Base-by-base conservation (phyloP, 2,329 filamentous ascomycete species). In the Anisogramma anomala region DNA sequence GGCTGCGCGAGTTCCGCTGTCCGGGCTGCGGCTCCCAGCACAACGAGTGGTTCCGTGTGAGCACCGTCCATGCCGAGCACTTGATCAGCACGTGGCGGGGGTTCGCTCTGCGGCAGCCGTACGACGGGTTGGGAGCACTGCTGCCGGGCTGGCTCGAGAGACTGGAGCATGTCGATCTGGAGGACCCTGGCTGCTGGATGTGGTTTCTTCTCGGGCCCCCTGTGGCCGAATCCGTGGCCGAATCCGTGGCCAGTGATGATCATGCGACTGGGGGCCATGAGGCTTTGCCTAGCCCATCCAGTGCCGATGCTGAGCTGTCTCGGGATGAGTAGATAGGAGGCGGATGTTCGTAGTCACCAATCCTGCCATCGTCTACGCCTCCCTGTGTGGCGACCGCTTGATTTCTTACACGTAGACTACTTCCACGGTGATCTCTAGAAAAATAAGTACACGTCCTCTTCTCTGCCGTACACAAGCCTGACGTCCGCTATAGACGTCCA, bases 41-140 rank as follows among this genome's bases (percentile, higher is more conserved):
- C 14, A 11, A 39, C 0, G 57, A 60, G 42, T 60, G 56, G 53
- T 60, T 60, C 39, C 42, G 49, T 13, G 48, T 54, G 9, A 41
- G 42, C 5, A 37, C 10, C 5, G 30, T 31, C 1, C 41, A 39
- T 11, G 55, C 54, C 0, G 35, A 38, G n/a, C 39, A 33, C 2
- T 27, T 43, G 1, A 45, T 57, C 7, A 44, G 30, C 3, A 42
- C 55, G 27, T 60, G 57, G 57, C 41, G 52, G 4, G 42, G 39
- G 5, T 60, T 54, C 50, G 56, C 50, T 14, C 42, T 48, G 15
- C 45, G 46, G n/a, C 23, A 37, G n/a, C 56, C 58, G 3, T 60
- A 59, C 3, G 51, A 52, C 18, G 47, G 52, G 13, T 27, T 42
- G 2, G 55, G 58, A 0, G 17, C 17, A 0, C 36, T 60, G 13